A percentile compares a stretch with the other conserved stretches of the same genome.
Conservation (phyloP, 192 early-diverging fungal species). For the Coemansia sp. region DNA sequence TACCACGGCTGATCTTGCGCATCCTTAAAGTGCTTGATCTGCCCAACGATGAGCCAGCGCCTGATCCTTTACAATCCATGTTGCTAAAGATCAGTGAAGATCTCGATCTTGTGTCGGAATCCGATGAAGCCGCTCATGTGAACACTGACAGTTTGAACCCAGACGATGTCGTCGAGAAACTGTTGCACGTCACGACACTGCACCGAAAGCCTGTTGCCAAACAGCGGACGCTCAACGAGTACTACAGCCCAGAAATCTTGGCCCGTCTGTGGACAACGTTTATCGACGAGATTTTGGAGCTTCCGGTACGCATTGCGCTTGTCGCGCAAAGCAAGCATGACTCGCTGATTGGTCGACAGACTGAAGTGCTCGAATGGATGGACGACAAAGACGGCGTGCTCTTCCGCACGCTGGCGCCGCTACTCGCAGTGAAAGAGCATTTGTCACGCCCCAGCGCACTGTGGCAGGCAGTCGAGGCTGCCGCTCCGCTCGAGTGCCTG, state of each 20-base stretch:
- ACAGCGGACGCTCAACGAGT: constrained; percentile 6
- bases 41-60: background rate
- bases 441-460: constrained; percentile 12
- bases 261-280: constrained; percentile 24
- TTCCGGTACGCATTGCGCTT: constrained; percentile 17
- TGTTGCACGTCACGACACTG: constrained; percentile 20
- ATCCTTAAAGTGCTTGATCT: background rate
- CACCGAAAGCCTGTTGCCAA: background rate
- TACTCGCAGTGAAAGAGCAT: constrained; percentile 13
- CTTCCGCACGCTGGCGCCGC: constrained; percentile 18
- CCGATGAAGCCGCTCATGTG: background rate
- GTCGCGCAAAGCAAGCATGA: background rate
- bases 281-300: constrained; percentile 14
- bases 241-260: constrained; percentile 15
- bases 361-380: constrained; percentile 13
- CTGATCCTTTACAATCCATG: background rate
- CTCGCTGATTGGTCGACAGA: background rate
- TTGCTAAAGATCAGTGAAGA: constrained; percentile 5
- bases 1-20: background rate
- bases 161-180: constrained; percentile 16
- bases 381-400: constrained; percentile 15
- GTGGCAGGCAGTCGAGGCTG: constrained; percentile 16
- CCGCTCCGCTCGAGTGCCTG: constrained; percentile 11
- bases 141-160: background rate
- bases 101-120: background rate